These are phyloP conservation scores for Erodium texanum DNA, from an alignment of 441 rosid genomes.

Conservation along the genomic window DNA sequence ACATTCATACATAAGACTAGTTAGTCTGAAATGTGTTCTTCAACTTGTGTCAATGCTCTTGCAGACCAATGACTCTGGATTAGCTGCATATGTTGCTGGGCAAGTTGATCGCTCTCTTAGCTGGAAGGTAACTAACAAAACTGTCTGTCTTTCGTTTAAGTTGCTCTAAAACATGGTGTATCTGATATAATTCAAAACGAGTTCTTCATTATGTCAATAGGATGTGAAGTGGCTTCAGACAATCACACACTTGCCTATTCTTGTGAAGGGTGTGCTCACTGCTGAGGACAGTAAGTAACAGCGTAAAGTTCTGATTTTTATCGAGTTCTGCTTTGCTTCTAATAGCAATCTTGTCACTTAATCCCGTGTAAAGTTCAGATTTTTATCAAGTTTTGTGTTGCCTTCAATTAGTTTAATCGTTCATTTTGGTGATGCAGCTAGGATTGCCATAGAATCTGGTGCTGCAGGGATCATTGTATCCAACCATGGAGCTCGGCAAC, in stretches of 20 bases:
- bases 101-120: slow-evolving; percentile 73
- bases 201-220: slow-evolving; percentile 16
- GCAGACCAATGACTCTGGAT: slow-evolving; percentile 78
- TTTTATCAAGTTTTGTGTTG: not conserved
- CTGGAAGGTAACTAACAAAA: slow-evolving; percentile 10
- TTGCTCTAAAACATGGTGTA: not conserved
- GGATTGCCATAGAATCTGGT: slow-evolving; percentile 60
- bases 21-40: too few relatives aligned
- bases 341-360: not conserved
- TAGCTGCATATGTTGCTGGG: slow-evolving; percentile 80
- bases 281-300: slow-evolving; percentile 65
- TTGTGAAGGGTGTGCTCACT: slow-evolving; percentile 84
- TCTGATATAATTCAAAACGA: not conserved
- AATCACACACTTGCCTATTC: slow-evolving; percentile 48
- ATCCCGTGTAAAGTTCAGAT: not conserved
- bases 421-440: slow-evolving; percentile 40
- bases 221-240: slow-evolving; percentile 62
- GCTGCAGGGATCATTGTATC: slow-evolving; percentile 93
- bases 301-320: too few relatives aligned
- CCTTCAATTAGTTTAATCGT: not conserved
- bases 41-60: slow-evolving; percentile 1
- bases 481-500: slow-evolving; percentile 97
- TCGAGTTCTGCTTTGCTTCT: not conserved
- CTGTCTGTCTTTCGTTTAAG: not conserved
- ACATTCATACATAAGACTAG: too few relatives aligned